Percentiles rank a stretch among this genome's conserved stretches.
These are phyloP conservation scores for Geotrichum europaeum DNA, from an alignment of 1,139 yeast species.

Conservation along the genomic window DNA sequence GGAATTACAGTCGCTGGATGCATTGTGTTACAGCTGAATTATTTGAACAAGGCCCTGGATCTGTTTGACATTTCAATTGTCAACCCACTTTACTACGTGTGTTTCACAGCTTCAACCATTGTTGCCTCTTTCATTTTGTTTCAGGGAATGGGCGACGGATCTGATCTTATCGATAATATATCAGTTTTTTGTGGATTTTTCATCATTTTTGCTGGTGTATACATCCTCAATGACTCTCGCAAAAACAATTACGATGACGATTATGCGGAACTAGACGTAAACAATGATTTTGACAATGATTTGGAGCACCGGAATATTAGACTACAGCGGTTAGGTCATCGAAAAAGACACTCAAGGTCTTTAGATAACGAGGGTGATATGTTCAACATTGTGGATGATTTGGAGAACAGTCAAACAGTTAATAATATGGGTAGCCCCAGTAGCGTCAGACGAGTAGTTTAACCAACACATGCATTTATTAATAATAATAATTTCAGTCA, in stretches of 20 bases:
- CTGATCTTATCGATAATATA: constrained; percentile 72
- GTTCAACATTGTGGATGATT: not conserved
- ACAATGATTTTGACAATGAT: not conserved
- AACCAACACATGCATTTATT: not conserved
- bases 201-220: constrained; percentile 83
- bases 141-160: constrained; percentile 76
- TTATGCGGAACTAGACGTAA: not conserved
- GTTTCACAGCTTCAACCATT: constrained; percentile 84
- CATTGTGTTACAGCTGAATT: constrained; percentile 87
- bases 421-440: not conserved
- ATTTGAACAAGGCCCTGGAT: constrained; percentile 87
- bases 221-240: constrained; percentile 69
- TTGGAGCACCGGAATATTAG: not conserved
- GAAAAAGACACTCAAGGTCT: not conserved
- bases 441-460: not conserved
- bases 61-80: constrained; percentile 91
- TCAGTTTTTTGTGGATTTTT: constrained; percentile 84
- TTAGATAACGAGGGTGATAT: not conserved
- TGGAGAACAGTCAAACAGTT: not conserved
- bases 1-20: constrained; percentile 73
- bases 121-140: constrained; percentile 82
- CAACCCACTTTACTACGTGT: constrained; percentile 84
- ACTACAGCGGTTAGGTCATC: not conserved
- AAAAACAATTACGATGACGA: constrained; percentile 45
- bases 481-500: not conserved